Conservation (phyloP, 257 asterid species). For the Salvia miltiorrhiza region DNA sequence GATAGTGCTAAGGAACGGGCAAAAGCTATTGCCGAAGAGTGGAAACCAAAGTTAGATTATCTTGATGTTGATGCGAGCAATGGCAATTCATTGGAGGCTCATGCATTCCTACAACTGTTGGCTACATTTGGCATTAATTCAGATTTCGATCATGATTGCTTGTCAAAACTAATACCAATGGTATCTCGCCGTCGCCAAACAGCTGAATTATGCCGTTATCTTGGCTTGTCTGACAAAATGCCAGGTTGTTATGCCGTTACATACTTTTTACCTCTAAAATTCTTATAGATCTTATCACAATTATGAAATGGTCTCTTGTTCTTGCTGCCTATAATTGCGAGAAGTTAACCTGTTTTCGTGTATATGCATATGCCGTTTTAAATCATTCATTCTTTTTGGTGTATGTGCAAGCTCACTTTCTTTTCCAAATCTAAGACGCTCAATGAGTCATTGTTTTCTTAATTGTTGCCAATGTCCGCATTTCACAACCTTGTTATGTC, state of each 20-base stretch:
- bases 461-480: not conserved
- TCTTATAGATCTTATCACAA: not conserved
- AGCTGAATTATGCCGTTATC: constrained; percentile 91
- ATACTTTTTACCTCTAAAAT: not conserved
- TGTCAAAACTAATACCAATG: constrained; percentile 90
- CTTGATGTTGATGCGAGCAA: constrained; percentile 91
- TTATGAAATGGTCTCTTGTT: not conserved
- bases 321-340: not conserved
- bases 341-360: not conserved
- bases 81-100: constrained; percentile 98
- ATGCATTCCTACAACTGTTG: constrained; percentile 90
- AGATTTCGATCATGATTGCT: constrained; percentile 68
- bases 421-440: not conserved
- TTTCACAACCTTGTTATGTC: constrained; percentile 8
- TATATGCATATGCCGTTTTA: not conserved
- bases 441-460: not conserved
- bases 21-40: constrained; percentile 80
- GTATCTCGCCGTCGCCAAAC: constrained; percentile 98
- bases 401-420: not conserved
- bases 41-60: constrained; percentile 90
- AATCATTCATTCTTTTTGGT: not conserved
- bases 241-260: constrained; percentile 60
- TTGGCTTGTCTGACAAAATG: constrained; percentile 90
- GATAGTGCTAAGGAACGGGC: constrained; percentile 72
- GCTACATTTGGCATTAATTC: constrained; percentile 89